These are phyloP conservation scores for Ceratorhiza oryzae-sativae DNA, from an alignment of 1,284 basidiomycete species.

Conservation along the genomic window DNA sequence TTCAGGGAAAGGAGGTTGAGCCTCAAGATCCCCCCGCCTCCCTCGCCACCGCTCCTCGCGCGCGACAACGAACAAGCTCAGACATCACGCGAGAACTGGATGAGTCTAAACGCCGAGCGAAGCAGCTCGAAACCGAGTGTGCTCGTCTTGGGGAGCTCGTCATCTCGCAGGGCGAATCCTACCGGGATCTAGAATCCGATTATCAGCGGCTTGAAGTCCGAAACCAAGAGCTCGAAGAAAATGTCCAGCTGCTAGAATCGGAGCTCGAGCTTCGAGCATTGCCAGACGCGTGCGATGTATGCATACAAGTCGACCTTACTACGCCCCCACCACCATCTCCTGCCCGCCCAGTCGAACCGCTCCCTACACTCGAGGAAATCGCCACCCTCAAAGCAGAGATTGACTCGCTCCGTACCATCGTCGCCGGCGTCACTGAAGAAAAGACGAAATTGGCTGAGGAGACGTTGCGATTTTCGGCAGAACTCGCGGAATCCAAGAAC, in stretches of 20 bases:
- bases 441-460: too few relatives aligned
- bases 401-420: not conserved
- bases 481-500: not conserved
- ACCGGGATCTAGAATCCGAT: not conserved
- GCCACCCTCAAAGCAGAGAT: not conserved
- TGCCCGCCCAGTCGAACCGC: not conserved
- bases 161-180: not conserved
- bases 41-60: not conserved
- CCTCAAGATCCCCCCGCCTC: not conserved
- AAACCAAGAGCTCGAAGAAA: not conserved
- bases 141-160: too few relatives aligned
- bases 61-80: not conserved
- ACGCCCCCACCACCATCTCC: not conserved
- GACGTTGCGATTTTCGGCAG: not conserved
- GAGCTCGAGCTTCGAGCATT: not conserved
- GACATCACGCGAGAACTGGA: not conserved
- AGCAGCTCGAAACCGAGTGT: not conserved
- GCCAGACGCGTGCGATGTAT: not conserved
- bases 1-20: not conserved
- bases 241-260: not conserved
- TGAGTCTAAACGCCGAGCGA: not conserved
- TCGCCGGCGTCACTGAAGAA: not conserved
- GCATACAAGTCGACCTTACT: not conserved
- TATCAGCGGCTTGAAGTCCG: not conserved
- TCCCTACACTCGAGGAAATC: not conserved